Conservation (phyloP, 2,329 filamentous ascomycete species). For the Fusarium domesticum region DNA sequence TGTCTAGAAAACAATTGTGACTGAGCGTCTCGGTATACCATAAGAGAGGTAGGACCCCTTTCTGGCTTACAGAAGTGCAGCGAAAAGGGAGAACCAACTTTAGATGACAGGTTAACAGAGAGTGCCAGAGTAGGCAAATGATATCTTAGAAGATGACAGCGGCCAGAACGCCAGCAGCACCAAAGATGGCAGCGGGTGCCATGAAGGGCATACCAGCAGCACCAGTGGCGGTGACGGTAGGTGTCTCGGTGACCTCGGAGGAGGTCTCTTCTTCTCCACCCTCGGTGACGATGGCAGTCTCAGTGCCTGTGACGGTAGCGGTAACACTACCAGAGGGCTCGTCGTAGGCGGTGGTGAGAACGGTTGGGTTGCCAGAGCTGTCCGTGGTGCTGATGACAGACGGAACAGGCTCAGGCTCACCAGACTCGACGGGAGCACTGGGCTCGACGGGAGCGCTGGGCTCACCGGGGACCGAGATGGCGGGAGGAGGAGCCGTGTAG, state of each 20-base stretch:
- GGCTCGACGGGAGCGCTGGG: constrained; percentile 1
- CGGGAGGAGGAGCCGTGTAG: constrained; percentile 13
- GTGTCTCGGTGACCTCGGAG: constrained; percentile 25
- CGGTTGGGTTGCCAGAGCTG: constrained; percentile 14
- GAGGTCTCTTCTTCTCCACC: constrained; percentile 15
- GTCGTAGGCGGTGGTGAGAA: constrained; percentile 17
- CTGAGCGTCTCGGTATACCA: constrained; percentile 10
- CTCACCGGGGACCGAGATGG: constrained; percentile 5
- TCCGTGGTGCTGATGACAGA: constrained; percentile 22
- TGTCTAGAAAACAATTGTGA: constrained; percentile 13
- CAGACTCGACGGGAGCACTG: neutral
- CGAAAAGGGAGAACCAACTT: constrained; percentile 3
- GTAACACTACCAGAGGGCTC: constrained; percentile 15
- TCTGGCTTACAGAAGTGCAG: neutral
- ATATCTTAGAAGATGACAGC: constrained; percentile 27
- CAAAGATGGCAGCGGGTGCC: constrained; percentile 24
- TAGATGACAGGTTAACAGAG: constrained; percentile 5
- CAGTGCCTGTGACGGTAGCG: constrained; percentile 5
- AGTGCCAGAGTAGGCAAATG: constrained; percentile 10
- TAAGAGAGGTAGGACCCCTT: constrained; percentile 1
- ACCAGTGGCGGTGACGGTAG: constrained; percentile 32
- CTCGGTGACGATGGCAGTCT: neutral
- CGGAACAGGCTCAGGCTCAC: constrained; percentile 9
- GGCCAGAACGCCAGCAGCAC: constrained; percentile 26
- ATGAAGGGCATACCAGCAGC: constrained; percentile 26